Evolutionary conservation across 257 asterid species (phyloP).

Genomic region (Petrea volubilis): DNA sequence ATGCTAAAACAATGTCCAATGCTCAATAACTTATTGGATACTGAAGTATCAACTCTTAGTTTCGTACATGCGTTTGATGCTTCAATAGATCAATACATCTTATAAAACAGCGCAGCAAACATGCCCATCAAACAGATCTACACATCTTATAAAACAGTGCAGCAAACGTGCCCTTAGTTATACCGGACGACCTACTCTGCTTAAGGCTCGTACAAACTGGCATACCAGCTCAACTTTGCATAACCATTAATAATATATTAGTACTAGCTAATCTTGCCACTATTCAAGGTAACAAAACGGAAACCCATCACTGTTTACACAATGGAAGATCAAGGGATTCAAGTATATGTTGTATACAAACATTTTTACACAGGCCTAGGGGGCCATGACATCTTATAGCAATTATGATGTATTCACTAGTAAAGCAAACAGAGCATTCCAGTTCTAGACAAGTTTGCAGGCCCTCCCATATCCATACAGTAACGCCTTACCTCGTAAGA

Average conservation of each 20-base stretch:
- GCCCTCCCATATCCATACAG: background rate
- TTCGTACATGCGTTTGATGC: background rate
- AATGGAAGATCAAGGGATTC: slow-evolving; percentile 3
- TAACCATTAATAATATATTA: background rate
- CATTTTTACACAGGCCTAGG: background rate
- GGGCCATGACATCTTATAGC: slow-evolving; percentile 8
- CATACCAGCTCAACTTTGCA: background rate
- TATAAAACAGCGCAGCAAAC: no score
- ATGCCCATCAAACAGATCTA: no score
- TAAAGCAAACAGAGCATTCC: background rate
- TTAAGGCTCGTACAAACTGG: background rate
- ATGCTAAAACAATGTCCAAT: background rate
- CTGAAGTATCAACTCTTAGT: background rate
- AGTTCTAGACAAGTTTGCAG: slow-evolving; percentile 15
- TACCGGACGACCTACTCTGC: background rate
- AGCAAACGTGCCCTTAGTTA: background rate
- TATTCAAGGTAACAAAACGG: background rate
- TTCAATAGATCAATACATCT: no score
- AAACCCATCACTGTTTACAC: slow-evolving; percentile 4
- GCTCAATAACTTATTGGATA: background rate
- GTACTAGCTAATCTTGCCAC: background rate
- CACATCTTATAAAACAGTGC: no score
- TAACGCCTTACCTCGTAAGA: slow-evolving; percentile 52
- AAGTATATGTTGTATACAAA: background rate
- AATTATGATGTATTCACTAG: background rate